These are phyloP conservation scores for Simmondsia chinensis DNA, from an alignment of 148 eudicot species.

Conservation along the genomic window DNA sequence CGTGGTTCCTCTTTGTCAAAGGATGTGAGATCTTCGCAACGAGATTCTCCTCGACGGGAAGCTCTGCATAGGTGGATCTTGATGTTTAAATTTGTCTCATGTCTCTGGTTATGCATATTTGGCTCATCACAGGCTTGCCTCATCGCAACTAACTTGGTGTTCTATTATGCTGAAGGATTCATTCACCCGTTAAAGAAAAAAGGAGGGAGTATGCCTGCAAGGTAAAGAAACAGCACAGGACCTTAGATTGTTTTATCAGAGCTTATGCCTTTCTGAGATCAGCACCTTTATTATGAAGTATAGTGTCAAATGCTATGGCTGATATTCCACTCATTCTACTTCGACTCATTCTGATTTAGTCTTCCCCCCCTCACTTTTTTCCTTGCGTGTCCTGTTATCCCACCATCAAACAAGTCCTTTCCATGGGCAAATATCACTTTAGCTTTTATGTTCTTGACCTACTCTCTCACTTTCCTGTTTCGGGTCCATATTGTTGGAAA, in stretches of 20 bases:
- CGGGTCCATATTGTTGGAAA: too few relatives aligned
- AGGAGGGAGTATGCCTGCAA: slow-evolving; percentile 98
- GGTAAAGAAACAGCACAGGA: slow-evolving; percentile 62
- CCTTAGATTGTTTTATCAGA: slow-evolving; percentile 29
- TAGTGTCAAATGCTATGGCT: too few relatives aligned
- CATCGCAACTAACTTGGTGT: slow-evolving; percentile 71
- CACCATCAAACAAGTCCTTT: too few relatives aligned
- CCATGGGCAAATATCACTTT: too few relatives aligned
- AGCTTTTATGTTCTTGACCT: too few relatives aligned
- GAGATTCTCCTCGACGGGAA: slow-evolving; percentile 84
- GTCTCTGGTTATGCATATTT: slow-evolving; percentile 46
- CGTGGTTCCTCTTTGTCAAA: slow-evolving; percentile 52
- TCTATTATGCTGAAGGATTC: slow-evolving; percentile 97
- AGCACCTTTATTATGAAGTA: too few relatives aligned
- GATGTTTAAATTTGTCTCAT: slow-evolving; percentile 50
- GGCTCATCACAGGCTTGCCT: slow-evolving; percentile 46
- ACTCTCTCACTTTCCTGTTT: too few relatives aligned
- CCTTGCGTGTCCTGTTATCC: too few relatives aligned
- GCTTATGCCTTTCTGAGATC: slow-evolving; percentile 15
- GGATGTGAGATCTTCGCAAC: slow-evolving; percentile 49
- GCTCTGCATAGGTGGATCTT: slow-evolving; percentile 78
- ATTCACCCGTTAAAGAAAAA: slow-evolving; percentile 88
- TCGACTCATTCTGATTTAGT: too few relatives aligned
- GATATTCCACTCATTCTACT: too few relatives aligned
- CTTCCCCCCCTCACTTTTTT: too few relatives aligned